These are phyloP conservation scores for Pycnococcus provasolii DNA, from an alignment of 139 green algal species.

Conservation along the genomic window DNA sequence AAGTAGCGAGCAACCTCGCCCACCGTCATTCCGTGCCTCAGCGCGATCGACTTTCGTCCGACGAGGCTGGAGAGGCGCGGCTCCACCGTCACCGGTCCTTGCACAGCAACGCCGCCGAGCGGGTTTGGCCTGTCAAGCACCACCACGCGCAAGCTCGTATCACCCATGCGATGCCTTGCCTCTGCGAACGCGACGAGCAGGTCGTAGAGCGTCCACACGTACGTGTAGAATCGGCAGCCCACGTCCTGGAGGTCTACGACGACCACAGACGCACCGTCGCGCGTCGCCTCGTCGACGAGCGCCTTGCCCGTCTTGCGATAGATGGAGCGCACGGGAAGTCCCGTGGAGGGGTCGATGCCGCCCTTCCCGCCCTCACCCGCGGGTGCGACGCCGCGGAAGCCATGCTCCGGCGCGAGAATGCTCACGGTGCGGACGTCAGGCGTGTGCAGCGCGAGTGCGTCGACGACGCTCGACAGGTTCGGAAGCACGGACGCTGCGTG, in stretches of 20 bases:
- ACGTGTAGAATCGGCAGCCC: constrained; percentile 44
- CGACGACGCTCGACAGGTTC: constrained; percentile 23
- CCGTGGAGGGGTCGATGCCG: constrained; percentile 15
- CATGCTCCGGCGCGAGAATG: constrained; percentile 37
- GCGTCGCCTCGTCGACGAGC: neutral
- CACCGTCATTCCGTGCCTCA: constrained; percentile 41
- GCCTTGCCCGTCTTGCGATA: constrained; percentile 15
- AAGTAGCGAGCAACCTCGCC: constrained; percentile 38
- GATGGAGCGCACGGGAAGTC: constrained; percentile 24
- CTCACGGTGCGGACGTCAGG: constrained; percentile 23
- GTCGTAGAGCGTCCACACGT: constrained; percentile 48
- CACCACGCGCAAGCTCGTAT: constrained; percentile 17
- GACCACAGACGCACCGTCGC: constrained; percentile 28
- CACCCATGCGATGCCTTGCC: neutral
- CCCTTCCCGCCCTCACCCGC: neutral
- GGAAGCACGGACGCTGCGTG: neutral
- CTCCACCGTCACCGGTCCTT: constrained; percentile 29
- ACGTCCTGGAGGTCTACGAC: constrained; percentile 47
- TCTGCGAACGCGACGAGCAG: constrained; percentile 35
- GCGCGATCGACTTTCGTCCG: constrained; percentile 24
- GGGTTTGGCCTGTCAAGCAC: constrained; percentile 42
- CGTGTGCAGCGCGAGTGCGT: constrained; percentile 20
- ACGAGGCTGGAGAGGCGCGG: constrained; percentile 31
- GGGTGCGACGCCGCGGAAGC: constrained; percentile 33
- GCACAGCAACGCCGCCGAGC: constrained; percentile 28